Percentiles rank a stretch among this genome's conserved stretches.
phyloP scores from a whole-genome alignment of 1,139 yeast species.

The Yamadazyma mexicana region DNA sequence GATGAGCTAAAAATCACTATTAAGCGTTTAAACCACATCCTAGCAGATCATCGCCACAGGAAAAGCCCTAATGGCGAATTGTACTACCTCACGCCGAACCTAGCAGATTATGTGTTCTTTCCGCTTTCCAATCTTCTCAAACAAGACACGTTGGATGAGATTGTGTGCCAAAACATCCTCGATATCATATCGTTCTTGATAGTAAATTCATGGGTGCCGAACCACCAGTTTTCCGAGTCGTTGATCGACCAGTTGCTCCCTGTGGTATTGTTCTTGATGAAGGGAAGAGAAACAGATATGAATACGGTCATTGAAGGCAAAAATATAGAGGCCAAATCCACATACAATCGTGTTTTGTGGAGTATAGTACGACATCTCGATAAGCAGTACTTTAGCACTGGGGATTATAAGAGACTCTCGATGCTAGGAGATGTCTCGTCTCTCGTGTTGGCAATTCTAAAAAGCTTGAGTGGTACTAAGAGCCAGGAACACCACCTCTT shows the following conservation, averaged over 20 bases:
- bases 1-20: slow-evolving; percentile 14
- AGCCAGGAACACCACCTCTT: slow-evolving; percentile 21
- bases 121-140: slow-evolving; percentile 39
- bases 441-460: slow-evolving; percentile 10
- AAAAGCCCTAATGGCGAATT: slow-evolving; percentile 13
- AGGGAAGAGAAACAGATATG: slow-evolving; percentile 10
- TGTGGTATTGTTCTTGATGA: slow-evolving; percentile 28
- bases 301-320: neutral
- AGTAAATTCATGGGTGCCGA: slow-evolving; percentile 32
- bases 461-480: neutral
- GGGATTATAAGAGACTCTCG: slow-evolving; percentile 11
- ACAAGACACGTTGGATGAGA: slow-evolving; percentile 23
- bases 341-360: neutral
- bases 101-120: slow-evolving; percentile 45
- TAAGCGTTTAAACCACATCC: slow-evolving; percentile 10
- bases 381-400: neutral
- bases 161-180: slow-evolving; percentile 23
- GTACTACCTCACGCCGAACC: slow-evolving; percentile 28
- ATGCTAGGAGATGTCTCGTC: slow-evolving; percentile 16
- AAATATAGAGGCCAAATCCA: neutral
- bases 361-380: slow-evolving; percentile 1
- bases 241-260: slow-evolving; percentile 41
- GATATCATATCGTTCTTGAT: slow-evolving; percentile 30
- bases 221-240: slow-evolving; percentile 17
- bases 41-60: slow-evolving; percentile 19